phyloP scores from a whole-genome alignment of 371 early-diverging fungal species.

The Parasitella parasitica region DNA sequence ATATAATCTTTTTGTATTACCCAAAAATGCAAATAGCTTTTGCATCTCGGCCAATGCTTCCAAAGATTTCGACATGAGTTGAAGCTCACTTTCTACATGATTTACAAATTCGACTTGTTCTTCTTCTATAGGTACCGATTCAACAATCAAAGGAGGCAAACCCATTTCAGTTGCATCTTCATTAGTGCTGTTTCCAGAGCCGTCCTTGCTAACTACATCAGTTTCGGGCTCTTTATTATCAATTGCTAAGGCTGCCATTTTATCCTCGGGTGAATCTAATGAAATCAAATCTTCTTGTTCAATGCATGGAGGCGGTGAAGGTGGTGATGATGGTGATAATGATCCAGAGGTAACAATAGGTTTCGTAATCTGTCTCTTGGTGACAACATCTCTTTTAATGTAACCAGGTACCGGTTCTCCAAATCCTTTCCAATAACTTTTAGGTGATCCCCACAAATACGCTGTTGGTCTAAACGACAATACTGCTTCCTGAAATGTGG shows the following conservation, averaged over 20 bases:
- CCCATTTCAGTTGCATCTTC: background rate
- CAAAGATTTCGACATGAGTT: slow-evolving; percentile 16
- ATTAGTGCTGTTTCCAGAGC: background rate
- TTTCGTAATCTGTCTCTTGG: background rate
- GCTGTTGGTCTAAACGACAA: slow-evolving; percentile 35
- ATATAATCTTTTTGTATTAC: slow-evolving; percentile 26
- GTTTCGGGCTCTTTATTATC: background rate
- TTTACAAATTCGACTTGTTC: background rate
- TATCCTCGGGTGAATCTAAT: background rate
- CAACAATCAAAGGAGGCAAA: slow-evolving; percentile 4
- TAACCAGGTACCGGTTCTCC: slow-evolving; percentile 35
- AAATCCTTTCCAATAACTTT: slow-evolving; percentile 42
- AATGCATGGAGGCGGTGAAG: background rate
- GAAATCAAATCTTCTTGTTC: background rate
- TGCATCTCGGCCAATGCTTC: slow-evolving; percentile 34
- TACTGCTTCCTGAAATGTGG: slow-evolving; percentile 32
- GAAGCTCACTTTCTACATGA: slow-evolving; percentile 12
- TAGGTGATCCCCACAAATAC: slow-evolving; percentile 30
- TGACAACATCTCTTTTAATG: background rate
- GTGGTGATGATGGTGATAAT: background rate
- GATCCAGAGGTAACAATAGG: background rate
- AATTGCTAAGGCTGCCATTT: background rate
- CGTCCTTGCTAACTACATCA: background rate
- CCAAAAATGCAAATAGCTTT: slow-evolving; percentile 36
- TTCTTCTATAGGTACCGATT: background rate